phyloP scores from a whole-genome alignment of 1,284 basidiomycete genomes.

The Irpex rosettiformis region DNA sequence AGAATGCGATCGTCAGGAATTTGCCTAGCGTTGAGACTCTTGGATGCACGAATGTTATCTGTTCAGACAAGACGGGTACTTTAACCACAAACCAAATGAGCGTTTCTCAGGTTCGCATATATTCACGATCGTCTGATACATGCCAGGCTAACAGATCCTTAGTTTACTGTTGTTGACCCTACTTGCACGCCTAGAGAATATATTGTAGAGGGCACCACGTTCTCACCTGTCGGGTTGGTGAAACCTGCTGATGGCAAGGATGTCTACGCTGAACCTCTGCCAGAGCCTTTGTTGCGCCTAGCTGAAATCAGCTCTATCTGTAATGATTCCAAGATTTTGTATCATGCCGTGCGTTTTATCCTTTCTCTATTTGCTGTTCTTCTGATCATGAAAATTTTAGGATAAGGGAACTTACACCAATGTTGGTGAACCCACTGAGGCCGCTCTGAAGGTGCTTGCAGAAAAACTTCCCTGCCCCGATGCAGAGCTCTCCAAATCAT shows the following conservation, averaged over 20 bases:
- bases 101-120: slow-evolving; percentile 67
- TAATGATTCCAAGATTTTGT: slow-evolving; percentile 91
- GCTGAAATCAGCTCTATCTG: slow-evolving; percentile 90
- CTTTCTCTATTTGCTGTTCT: background rate
- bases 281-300: slow-evolving; percentile 75
- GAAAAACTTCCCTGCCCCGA: slow-evolving; percentile 81
- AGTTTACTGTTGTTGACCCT: slow-evolving; percentile 77
- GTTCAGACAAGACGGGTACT: slow-evolving; percentile 96
- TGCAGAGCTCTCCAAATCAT: slow-evolving; percentile 48
- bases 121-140: background rate
- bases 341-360: slow-evolving; percentile 57
- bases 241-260: slow-evolving; percentile 61
- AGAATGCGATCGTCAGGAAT: slow-evolving; percentile 94
- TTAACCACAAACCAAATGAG: slow-evolving; percentile 97
- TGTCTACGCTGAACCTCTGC: slow-evolving; percentile 53
- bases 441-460: slow-evolving; percentile 88
- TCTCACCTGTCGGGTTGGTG: slow-evolving; percentile 78
- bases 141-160: slow-evolving; percentile 11
- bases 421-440: slow-evolving; percentile 96
- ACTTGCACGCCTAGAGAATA: slow-evolving; percentile 63
- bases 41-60: slow-evolving; percentile 95
- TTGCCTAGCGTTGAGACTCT: slow-evolving; percentile 96
- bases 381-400: slow-evolving; percentile 36
- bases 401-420: slow-evolving; percentile 80
- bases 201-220: slow-evolving; percentile 86